These are phyloP conservation scores for Fraxinus albicans DNA, from an alignment of 305 asterid species.

Conservation along the genomic window DNA sequence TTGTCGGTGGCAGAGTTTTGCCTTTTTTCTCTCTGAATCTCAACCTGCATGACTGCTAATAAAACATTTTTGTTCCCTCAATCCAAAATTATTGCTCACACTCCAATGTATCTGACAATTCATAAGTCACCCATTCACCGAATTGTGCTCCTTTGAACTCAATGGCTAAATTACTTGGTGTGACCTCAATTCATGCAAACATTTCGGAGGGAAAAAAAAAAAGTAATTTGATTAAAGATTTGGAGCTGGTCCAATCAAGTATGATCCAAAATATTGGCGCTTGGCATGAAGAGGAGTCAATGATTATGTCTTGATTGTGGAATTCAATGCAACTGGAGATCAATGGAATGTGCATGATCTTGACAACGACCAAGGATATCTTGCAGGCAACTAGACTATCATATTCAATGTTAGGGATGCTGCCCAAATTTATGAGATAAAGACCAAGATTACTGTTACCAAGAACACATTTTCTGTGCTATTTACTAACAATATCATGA, in stretches of 20 bases:
- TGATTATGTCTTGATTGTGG: slow-evolving; percentile 4
- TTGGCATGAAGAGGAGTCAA: neutral
- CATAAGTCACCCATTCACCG: neutral
- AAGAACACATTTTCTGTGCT: neutral
- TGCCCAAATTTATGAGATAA: neutral
- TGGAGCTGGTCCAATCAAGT: neutral
- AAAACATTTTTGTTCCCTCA: neutral
- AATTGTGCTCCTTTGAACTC: neutral
- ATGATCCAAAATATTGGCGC: neutral
- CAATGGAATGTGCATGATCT: neutral
- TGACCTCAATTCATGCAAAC: neutral
- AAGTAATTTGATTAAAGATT: neutral
- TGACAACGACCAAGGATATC: neutral
- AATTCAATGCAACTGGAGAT: neutral
- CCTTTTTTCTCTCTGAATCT: neutral
- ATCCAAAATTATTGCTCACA: neutral
- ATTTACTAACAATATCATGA: neutral
- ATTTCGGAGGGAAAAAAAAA: neutral
- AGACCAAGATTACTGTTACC: neutral
- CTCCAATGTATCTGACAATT: neutral
- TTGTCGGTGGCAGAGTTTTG: neutral
- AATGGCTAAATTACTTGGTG: neutral
- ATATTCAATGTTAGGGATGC: neutral
- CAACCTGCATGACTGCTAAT: neutral
- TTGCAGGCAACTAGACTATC: neutral